Evolutionary conservation across 164 flowering plant species (phyloP).

Genomic region (Chimonanthus praecox): DNA sequence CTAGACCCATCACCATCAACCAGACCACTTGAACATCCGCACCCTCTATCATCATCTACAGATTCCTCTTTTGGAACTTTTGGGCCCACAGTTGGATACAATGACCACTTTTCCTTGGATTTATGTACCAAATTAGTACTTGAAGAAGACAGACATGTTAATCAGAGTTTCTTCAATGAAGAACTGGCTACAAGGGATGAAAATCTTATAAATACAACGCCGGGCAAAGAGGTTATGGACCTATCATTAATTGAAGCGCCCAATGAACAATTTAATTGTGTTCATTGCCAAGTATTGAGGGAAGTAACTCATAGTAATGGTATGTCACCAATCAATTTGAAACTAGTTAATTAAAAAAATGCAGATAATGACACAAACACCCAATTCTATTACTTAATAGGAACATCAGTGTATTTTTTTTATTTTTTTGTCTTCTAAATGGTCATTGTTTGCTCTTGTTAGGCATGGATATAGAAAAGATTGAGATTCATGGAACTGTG

Average conservation of each 20-base stretch:
- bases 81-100: neutral
- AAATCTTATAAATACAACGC: neutral
- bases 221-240: neutral
- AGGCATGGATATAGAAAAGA: conserved; percentile 32
- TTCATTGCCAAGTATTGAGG: neutral
- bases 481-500: conserved; percentile 55
- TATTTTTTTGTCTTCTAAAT: too few relatives aligned
- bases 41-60: neutral
- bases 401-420: too few relatives aligned
- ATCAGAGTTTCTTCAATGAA: neutral
- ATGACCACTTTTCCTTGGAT: neutral
- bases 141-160: neutral
- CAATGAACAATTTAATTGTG: conserved; percentile 1
- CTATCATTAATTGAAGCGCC: neutral
- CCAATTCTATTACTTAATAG: too few relatives aligned
- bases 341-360: neutral
- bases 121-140: neutral
- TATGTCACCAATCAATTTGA: neutral
- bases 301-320: conserved; percentile 9
- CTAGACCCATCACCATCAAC: neutral
- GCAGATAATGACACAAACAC: too few relatives aligned
- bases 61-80: neutral
- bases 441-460: neutral
- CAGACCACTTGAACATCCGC: neutral
- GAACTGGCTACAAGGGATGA: neutral